phyloP scores from a whole-genome alignment of 805 yeast species.

The Wickerhamomyces chaumierensis region DNA sequence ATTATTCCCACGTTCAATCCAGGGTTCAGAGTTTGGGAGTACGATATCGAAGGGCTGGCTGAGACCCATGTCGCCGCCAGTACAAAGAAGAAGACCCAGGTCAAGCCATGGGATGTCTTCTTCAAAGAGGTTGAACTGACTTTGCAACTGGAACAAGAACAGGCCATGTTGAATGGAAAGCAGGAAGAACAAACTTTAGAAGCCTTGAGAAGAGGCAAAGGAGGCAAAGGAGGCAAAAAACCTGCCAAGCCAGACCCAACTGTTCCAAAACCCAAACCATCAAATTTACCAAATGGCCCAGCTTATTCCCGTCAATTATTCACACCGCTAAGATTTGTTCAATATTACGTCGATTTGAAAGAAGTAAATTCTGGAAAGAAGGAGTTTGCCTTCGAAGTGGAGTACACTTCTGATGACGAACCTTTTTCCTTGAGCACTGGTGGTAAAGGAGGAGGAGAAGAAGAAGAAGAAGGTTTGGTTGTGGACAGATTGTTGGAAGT shows the following conservation, averaged over 20 bases:
- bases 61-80: conserved; percentile 8
- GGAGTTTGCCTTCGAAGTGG: conserved; percentile 47
- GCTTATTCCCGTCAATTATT: conserved; percentile 63
- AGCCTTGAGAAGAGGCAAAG: conserved; percentile 17
- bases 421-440: conserved; percentile 46
- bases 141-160: conserved; percentile 26
- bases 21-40: conserved; percentile 78
- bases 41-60: conserved; percentile 49
- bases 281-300: conserved; percentile 50
- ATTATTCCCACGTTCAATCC: conserved; percentile 82
- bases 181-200: too few species aligned
- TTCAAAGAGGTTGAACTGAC: conserved; percentile 23
- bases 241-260: conserved; percentile 50
- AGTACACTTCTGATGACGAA: conserved; percentile 57
- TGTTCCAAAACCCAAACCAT: conserved; percentile 51
- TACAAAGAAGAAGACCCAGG: conserved; percentile 11
- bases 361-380: conserved; percentile 30
- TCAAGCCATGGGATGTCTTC: conserved; percentile 48
- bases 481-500: conserved; percentile 53
- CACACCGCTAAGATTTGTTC: conserved; percentile 63
- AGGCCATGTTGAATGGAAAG: conserved; percentile 10
- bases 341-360: conserved; percentile 59
- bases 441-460: too few species aligned
- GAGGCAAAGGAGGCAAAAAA: too few species aligned
- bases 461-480: conserved; percentile 27